Base-by-base conservation (phyloP, 2,329 filamentous ascomycete genomes). In the Xylaria sp. region DNA sequence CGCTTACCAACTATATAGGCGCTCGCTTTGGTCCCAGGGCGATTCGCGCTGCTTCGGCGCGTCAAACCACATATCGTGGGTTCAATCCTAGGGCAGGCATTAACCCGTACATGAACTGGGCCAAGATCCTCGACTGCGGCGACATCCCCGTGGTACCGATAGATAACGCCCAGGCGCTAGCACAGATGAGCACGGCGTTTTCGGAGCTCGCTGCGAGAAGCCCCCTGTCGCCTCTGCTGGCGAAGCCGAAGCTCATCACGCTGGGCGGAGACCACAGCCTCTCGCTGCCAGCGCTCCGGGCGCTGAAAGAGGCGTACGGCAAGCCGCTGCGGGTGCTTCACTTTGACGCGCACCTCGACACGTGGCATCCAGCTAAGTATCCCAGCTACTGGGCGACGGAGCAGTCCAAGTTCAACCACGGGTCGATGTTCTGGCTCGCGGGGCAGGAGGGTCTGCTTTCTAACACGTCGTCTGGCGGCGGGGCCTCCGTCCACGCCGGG, bases 401-500 rank as follows among this genome's bases (percentile, higher is more conserved):
- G 68, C 92, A 93, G 79, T 86, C 88, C 2, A 87, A 90, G 73
- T 96, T 97, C 83, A 97, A 90, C 76, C 94, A 97, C 80, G 94
- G 94, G 4, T 93, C 89, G 73, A 96, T 97, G 90, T 97, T 97
- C 85, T 95, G 93, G 91, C 87, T 95, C 73, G 94, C 94, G 6
- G 90, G 90, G 58, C 89, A 90, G 36, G 94, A 97, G 79, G 93
- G 92, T 0, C 82, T 97, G 31, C 90, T 97, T 66, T 85, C 88
- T 68, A 46, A 38, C 9, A 82, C 84, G 15, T 90, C 87, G 10
- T 83, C 84, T 13, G 90, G 87, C 9, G 88, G 17, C 1, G 59
- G 89, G 10, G 91, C 89, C 0, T 92, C 89, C 26, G 92, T 96
- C 6, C 94, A 97, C 79, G 94, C 93, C 0, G 94, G 94, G 1